phyloP scores from a whole-genome alignment of 75 land plant species.

The Pinus albicaulis region DNA sequence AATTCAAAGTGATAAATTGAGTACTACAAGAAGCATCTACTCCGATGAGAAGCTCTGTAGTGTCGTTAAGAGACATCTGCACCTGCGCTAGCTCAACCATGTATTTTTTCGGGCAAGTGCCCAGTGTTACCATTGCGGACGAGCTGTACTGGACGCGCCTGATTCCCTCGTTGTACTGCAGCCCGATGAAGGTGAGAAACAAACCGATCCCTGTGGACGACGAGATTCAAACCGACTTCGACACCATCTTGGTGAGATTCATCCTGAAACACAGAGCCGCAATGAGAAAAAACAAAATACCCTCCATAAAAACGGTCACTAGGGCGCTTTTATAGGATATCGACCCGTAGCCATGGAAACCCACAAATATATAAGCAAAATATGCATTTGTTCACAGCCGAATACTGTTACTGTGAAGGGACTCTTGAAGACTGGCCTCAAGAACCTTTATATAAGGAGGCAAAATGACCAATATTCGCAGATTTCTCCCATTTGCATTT shows the following conservation, averaged over 20 bases:
- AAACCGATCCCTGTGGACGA: conserved; percentile 73
- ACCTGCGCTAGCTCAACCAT: neutral
- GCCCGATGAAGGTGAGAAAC: conserved; percentile 74
- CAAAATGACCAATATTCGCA: too few relatives aligned
- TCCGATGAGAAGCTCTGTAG: conserved; percentile 23
- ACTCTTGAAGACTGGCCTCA: too few relatives aligned
- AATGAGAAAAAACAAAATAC: conserved; percentile 59
- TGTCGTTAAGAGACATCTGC: neutral
- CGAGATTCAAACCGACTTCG: conserved; percentile 56
- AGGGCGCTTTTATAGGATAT: conserved; percentile 58
- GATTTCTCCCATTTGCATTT: too few relatives aligned
- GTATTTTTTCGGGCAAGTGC: conserved; percentile 22
- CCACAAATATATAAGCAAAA: conserved; percentile 82
- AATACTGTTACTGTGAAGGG: too few relatives aligned
- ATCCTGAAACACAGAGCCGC: conserved; percentile 66
- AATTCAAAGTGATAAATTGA: too few relatives aligned
- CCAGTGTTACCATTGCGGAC: conserved; percentile 39
- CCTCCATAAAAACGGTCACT: conserved; percentile 76
- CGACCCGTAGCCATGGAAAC: conserved; percentile 77
- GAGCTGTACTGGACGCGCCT: conserved; percentile 52
- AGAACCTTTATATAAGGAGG: too few relatives aligned
- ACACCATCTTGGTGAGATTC: conserved; percentile 55
- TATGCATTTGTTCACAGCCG: conserved; percentile 93
- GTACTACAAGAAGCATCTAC: too few relatives aligned
- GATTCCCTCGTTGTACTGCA: conserved; percentile 63